phyloP scores from a whole-genome alignment of 1,284 basidiomycete genomes.

The Heterobasidion occidentale region DNA sequence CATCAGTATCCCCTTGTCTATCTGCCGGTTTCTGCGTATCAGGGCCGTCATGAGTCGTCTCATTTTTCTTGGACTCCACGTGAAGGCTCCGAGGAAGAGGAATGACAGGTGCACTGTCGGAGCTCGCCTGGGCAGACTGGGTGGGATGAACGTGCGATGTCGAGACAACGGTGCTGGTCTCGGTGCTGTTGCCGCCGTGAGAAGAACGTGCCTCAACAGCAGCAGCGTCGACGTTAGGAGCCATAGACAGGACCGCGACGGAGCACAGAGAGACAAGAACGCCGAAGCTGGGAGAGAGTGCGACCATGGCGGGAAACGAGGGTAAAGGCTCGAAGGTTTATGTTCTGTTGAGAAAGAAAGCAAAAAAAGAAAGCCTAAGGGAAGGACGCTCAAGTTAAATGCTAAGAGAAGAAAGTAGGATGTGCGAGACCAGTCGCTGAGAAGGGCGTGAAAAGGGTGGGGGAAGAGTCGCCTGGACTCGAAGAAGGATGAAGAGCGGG shows the following conservation, averaged over 20 bases:
- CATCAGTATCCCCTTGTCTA: neutral
- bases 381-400: slow-evolving; percentile 2
- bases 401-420: neutral
- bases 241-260: slow-evolving; percentile 30
- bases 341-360: neutral
- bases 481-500: neutral
- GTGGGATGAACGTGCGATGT: slow-evolving; percentile 10
- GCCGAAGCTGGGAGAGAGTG: slow-evolving; percentile 26
- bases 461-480: neutral
- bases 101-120: slow-evolving; percentile 7
- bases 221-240: slow-evolving; percentile 27
- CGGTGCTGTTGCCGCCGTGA: slow-evolving; percentile 4
- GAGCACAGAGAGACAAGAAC: slow-evolving; percentile 35
- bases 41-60: neutral
- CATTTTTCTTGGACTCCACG: neutral
- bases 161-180: neutral
- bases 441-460: neutral
- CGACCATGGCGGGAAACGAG: neutral
- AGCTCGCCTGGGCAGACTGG: neutral
- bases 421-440: slow-evolving; percentile 1
- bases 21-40: neutral
- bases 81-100: slow-evolving; percentile 13
- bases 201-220: slow-evolving; percentile 24
- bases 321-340: neutral
- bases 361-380: neutral